A percentile compares a stretch with the other conserved stretches of the same genome.
Conservation (phyloP, 2,329 filamentous ascomycete genomes). For the Aureobasidium sp. region DNA sequence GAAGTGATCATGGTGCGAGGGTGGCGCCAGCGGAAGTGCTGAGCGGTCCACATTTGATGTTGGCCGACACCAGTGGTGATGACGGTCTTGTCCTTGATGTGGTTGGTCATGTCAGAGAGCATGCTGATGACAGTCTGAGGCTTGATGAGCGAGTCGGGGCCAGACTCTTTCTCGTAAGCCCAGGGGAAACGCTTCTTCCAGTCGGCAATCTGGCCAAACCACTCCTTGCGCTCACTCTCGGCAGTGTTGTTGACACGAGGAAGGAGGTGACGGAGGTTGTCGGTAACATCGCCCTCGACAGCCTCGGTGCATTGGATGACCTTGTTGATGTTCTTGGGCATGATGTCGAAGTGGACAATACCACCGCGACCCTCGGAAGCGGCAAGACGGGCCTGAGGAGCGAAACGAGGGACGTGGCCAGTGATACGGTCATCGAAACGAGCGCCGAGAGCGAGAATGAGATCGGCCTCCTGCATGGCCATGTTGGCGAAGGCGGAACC, state of each 20-base stretch:
- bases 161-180: slow-evolving; percentile 65
- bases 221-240: slow-evolving; percentile 62
- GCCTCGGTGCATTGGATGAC: slow-evolving; percentile 94
- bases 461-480: slow-evolving; percentile 92
- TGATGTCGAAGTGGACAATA: slow-evolving; percentile 95
- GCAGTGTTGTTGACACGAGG: slow-evolving; percentile 58
- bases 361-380: slow-evolving; percentile 79
- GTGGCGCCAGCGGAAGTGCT: slow-evolving; percentile 90
- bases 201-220: slow-evolving; percentile 79
- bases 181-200: slow-evolving; percentile 94
- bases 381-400: slow-evolving; percentile 75
- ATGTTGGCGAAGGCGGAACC: slow-evolving; percentile 95
- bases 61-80: slow-evolving; percentile 94
- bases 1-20: slow-evolving; percentile 94
- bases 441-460: slow-evolving; percentile 88
- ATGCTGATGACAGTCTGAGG: slow-evolving; percentile 88
- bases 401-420: slow-evolving; percentile 71
- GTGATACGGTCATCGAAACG: slow-evolving; percentile 97
- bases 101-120: slow-evolving; percentile 71
- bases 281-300: slow-evolving; percentile 81
- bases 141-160: slow-evolving; percentile 74
- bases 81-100: slow-evolving; percentile 74
- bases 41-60: slow-evolving; percentile 98
- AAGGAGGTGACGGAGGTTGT: slow-evolving; percentile 67
- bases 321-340: slow-evolving; percentile 99